phyloP scores from a whole-genome alignment of 1,284 basidiomycete genomes.

The Marasmius oreades region DNA sequence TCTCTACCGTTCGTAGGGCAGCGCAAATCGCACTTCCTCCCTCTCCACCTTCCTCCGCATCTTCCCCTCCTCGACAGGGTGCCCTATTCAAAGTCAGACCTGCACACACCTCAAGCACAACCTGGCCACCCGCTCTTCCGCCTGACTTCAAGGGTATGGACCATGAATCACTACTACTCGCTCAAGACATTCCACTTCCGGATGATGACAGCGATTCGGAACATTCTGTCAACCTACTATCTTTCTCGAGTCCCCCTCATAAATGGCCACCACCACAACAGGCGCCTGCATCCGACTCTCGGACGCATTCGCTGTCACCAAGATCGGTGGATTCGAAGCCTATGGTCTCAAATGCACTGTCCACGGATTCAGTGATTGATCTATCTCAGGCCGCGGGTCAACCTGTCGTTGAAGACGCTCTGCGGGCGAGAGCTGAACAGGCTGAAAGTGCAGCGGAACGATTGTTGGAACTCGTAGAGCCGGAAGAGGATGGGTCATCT shows the following conservation, averaged over 20 bases:
- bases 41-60: constrained; percentile 35
- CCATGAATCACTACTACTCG: constrained; percentile 67
- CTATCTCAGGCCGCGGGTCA: constrained; percentile 32
- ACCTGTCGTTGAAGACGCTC: constrained; percentile 74
- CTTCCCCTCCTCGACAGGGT: constrained; percentile 16
- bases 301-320: constrained; percentile 45
- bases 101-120: constrained; percentile 27
- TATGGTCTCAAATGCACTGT: constrained; percentile 51
- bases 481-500: constrained; percentile 55
- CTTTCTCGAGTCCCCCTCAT: constrained; percentile 68
- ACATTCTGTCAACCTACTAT: constrained; percentile 57
- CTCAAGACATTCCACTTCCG: constrained; percentile 67
- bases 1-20: constrained; percentile 39
- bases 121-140: constrained; percentile 35
- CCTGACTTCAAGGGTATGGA: constrained; percentile 34
- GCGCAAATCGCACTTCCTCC: constrained; percentile 44
- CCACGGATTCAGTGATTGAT: constrained; percentile 46
- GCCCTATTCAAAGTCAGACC: constrained; percentile 18
- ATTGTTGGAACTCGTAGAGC: constrained; percentile 74
- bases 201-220: constrained; percentile 70
- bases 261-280: constrained; percentile 37
- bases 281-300: constrained; percentile 26
- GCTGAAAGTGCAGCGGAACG: constrained; percentile 85
- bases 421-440: constrained; percentile 82
- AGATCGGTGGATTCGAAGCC: constrained; percentile 50